Evolutionary conservation across 1,284 basidiomycete genomes (phyloP), one percentile per base, ranked within the genome.

Genomic region (Tylopilus microsporus): DNA sequence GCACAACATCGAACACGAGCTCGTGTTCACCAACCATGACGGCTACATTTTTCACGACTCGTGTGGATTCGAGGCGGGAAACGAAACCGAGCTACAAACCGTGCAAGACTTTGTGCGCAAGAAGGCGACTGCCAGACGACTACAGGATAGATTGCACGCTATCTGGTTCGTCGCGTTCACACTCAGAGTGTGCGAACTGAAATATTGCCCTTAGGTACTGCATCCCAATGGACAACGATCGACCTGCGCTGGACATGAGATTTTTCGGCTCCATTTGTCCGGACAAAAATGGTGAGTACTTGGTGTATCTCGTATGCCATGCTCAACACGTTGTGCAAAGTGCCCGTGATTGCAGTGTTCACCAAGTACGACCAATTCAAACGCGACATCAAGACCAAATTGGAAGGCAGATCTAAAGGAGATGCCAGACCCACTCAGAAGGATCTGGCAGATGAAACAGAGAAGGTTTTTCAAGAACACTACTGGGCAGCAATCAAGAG

Each of bases 351-450:
- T 41, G 50, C 58, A 5, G 57, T 59, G 13, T 59, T 59, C 41
- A 59, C 57, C 46, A 59, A 59, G 34, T 59, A 37, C 52, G 55
- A 59, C 18, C 57, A 59, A 37, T 59, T 59, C 49, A 59, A 30
- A 11, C 18, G 36, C 15, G 55, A 59, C 16, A 19, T 42, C 42
- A 42, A 36, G 43, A 51, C 46, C 3, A 41, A 57, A 25, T 1
- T 59, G 55, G 9, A 1, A 32, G 12, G 5, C 2, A 43, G 15
- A 53, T 16, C 5, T 36, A 8, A 12, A 36, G 52, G 32, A 13
- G 39, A 32, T 53, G n/a, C 4, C 6, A 7, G 9, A 2, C 5
- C 5, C 2, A 32, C 41, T 10, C 1, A 5, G 15, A 10, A 37
- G 34, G 49, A 50, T 13, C n/a, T 18, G 12, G 6, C 15, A 19